Percentiles rank a stretch among this genome's conserved stretches.
Conservation (phyloP, 1,284 basidiomycete genomes). For the Moesziomyces sp. region DNA sequence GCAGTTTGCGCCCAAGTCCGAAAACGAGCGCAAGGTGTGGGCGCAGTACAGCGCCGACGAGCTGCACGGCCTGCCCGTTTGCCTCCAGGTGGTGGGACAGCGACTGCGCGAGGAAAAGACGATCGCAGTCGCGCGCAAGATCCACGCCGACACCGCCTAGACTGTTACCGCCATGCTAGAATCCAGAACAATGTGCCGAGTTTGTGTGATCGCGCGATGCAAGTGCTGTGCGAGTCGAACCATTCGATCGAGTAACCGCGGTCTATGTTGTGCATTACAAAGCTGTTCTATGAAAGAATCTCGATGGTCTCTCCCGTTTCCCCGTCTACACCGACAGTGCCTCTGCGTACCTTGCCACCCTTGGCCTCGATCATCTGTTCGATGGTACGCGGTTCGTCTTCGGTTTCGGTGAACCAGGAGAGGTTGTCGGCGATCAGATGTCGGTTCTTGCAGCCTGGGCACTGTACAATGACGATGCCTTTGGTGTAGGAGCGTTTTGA, state of each 20-base stretch:
- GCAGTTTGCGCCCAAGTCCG: slow-evolving; percentile 8
- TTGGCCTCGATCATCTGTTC: slow-evolving; percentile 65
- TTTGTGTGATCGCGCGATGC: neutral
- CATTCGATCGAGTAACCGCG: too few relatives aligned
- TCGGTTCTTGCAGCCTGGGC: slow-evolving; percentile 87
- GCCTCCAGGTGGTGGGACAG: slow-evolving; percentile 43
- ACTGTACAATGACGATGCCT: slow-evolving; percentile 91
- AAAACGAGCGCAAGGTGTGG: slow-evolving; percentile 36
- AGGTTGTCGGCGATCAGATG: slow-evolving; percentile 67
- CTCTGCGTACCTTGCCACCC: slow-evolving; percentile 57
- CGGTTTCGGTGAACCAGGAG: slow-evolving; percentile 61
- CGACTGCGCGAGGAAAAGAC: slow-evolving; percentile 42
- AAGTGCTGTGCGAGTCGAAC: neutral
- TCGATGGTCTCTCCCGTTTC: slow-evolving; percentile 63
- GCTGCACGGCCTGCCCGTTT: slow-evolving; percentile 34
- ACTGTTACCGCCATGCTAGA: neutral
- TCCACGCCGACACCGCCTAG: slow-evolving; percentile 27
- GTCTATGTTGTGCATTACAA: too few relatives aligned
- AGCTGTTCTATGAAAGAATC: slow-evolving; percentile 38
- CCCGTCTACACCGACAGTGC: slow-evolving; percentile 50
- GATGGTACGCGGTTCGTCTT: slow-evolving; percentile 61
- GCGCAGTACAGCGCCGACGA: slow-evolving; percentile 41
- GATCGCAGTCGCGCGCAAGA: slow-evolving; percentile 36
- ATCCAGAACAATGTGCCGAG: neutral
- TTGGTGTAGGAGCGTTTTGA: slow-evolving; percentile 83